Conservation (phyloP, 177 flowering plant genomes). For the Vitis hybrid region DNA sequence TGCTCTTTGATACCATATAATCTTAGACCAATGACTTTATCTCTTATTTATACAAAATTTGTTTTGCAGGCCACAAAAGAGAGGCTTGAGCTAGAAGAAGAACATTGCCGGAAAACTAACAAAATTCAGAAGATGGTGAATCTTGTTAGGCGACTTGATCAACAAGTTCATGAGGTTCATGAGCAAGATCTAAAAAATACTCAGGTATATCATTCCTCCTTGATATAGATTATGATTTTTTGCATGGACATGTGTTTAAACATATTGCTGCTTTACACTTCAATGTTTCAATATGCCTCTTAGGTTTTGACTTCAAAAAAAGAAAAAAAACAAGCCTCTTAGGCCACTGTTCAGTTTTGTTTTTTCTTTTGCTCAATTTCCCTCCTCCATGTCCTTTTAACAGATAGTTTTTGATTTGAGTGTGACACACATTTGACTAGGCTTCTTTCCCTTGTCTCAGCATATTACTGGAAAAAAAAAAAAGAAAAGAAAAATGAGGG, state of each 20-base stretch:
- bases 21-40: neutral
- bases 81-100: conserved; percentile 57
- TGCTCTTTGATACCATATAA: neutral
- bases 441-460: too few relatives aligned
- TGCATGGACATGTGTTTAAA: neutral
- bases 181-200: conserved; percentile 63
- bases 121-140: conserved; percentile 43
- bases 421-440: too few relatives aligned
- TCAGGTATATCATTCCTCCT: conserved; percentile 48
- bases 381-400: too few relatives aligned
- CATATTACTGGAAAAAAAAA: too few relatives aligned
- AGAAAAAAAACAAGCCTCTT: too few relatives aligned
- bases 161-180: conserved; percentile 59
- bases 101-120: conserved; percentile 32
- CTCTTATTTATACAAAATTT: conserved; percentile 5
- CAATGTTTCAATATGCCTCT: too few relatives aligned
- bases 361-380: too few relatives aligned
- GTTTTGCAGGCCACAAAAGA: conserved; percentile 58
- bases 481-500: too few relatives aligned
- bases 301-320: too few relatives aligned
- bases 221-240: neutral
- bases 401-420: too few relatives aligned
- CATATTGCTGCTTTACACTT: neutral
- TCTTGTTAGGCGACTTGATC: conserved; percentile 46
- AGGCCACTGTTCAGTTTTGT: too few relatives aligned